Conservation (phyloP, 2,329 filamentous ascomycete genomes). For the Arthrocladium fulminans region DNA sequence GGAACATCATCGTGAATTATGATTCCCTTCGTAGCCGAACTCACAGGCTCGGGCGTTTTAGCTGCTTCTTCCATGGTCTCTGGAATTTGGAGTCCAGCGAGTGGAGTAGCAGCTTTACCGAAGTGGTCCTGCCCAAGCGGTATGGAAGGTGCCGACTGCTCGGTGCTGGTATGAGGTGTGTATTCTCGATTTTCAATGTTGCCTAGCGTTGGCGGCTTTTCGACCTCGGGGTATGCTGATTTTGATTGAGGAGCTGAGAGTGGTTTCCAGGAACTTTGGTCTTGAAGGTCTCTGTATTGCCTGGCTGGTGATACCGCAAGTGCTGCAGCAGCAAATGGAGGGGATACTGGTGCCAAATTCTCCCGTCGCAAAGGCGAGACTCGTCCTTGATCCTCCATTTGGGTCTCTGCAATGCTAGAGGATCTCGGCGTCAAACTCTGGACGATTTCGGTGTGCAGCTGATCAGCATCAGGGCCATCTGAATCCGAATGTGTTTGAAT, state of each 20-base stretch:
- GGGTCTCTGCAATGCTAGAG: constrained; percentile 9
- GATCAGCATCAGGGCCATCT: constrained; percentile 36
- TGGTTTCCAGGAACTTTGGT: neutral
- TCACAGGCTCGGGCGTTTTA: neutral
- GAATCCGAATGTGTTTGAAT: constrained; percentile 29
- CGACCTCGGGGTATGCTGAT: neutral
- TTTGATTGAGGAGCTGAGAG: neutral
- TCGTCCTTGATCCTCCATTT: neutral
- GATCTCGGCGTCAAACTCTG: constrained; percentile 34
- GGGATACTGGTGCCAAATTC: neutral
- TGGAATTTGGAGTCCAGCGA: neutral
- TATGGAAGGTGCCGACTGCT: neutral
- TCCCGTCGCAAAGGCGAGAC: neutral
- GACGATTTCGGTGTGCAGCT: constrained; percentile 41
- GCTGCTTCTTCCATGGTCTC: neutral
- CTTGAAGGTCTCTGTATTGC: neutral
- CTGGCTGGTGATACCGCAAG: constrained; percentile 2
- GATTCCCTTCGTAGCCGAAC: neutral
- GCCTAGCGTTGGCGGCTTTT: neutral
- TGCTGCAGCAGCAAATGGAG: constrained; percentile 8
- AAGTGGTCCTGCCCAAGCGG: neutral
- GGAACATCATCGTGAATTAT: neutral
- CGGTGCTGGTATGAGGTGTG: neutral
- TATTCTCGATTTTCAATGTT: neutral
- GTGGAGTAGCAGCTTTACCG: neutral